Evolutionary conservation across 2,329 filamentous ascomycete genomes (phyloP).

Genomic region (Gnomoniopsis smithogilvyi): DNA sequence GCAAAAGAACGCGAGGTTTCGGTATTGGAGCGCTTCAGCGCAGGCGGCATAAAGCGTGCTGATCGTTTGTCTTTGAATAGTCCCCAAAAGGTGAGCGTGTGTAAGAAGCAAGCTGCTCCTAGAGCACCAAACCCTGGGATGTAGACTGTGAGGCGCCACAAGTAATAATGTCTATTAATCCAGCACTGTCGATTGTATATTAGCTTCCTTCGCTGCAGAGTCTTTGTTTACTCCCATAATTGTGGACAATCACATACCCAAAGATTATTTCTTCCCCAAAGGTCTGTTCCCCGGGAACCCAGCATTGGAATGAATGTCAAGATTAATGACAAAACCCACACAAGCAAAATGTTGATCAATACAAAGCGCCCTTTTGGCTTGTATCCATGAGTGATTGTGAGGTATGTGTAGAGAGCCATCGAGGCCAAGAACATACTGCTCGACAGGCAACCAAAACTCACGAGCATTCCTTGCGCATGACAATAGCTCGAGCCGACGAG

Average conservation of each 20-base stretch:
- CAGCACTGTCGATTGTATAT: background rate
- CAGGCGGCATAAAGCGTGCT: conserved; percentile 21
- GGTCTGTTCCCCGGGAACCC: conserved; percentile 36
- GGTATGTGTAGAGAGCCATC: background rate
- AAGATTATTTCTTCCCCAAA: background rate
- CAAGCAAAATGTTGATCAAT: conserved; percentile 39
- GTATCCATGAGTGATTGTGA: background rate
- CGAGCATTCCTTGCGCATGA: background rate
- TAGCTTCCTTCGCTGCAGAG: background rate
- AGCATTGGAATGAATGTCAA: conserved; percentile 51
- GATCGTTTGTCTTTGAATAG: conserved; percentile 11
- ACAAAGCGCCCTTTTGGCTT: conserved; percentile 48
- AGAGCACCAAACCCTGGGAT: background rate
- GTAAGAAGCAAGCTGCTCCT: background rate
- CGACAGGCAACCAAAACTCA: background rate
- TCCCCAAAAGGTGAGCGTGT: background rate
- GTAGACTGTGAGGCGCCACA: background rate
- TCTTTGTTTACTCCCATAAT: background rate
- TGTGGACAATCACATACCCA: background rate
- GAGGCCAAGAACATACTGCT: background rate
- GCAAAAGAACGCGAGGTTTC: background rate
- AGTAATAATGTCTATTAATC: background rate
- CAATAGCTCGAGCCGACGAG: background rate
- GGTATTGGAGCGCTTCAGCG: background rate
- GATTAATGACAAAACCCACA: conserved; percentile 60